Evolutionary conservation across 1,284 basidiomycete species (phyloP).

Genomic region (Ustilago xerochloae): DNA sequence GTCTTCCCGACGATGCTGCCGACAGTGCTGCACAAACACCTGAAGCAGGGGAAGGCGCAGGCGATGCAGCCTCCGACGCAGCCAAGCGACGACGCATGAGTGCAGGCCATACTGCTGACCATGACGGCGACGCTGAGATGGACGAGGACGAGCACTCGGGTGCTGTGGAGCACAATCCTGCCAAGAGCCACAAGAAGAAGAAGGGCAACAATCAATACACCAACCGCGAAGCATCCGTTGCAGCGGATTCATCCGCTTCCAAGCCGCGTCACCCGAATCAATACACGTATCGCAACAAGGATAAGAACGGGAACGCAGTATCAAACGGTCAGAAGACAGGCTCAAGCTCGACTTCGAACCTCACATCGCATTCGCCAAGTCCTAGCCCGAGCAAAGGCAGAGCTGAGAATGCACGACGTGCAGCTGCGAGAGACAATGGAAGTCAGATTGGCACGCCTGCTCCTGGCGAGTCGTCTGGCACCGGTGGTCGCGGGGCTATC

Average conservation of each 20-base stretch:
- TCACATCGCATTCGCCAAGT: slow-evolving; percentile 54
- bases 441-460: slow-evolving; percentile 55
- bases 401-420: slow-evolving; percentile 36
- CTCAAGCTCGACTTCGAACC: slow-evolving; percentile 41
- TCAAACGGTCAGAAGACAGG: slow-evolving; percentile 32
- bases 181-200: slow-evolving; percentile 47
- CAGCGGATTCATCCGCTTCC: slow-evolving; percentile 23
- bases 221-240: slow-evolving; percentile 32
- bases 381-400: slow-evolving; percentile 57
- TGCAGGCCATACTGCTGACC: slow-evolving; percentile 14
- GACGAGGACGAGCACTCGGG: slow-evolving; percentile 27
- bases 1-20: slow-evolving; percentile 32
- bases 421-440: slow-evolving; percentile 33
- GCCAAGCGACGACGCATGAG: slow-evolving; percentile 56
- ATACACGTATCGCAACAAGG: slow-evolving; percentile 74
- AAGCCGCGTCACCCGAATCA: slow-evolving; percentile 72
- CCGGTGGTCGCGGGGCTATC: slow-evolving; percentile 11
- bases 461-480: slow-evolving; percentile 30
- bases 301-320: slow-evolving; percentile 33
- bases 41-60: slow-evolving; percentile 26
- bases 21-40: slow-evolving; percentile 27
- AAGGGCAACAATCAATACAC: slow-evolving; percentile 49
- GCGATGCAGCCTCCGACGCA: slow-evolving; percentile 27
- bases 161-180: slow-evolving; percentile 7
- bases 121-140: slow-evolving; percentile 35